Conservation (phyloP, 2,329 filamentous ascomycete species). For the Aspergillus clavatus region DNA sequence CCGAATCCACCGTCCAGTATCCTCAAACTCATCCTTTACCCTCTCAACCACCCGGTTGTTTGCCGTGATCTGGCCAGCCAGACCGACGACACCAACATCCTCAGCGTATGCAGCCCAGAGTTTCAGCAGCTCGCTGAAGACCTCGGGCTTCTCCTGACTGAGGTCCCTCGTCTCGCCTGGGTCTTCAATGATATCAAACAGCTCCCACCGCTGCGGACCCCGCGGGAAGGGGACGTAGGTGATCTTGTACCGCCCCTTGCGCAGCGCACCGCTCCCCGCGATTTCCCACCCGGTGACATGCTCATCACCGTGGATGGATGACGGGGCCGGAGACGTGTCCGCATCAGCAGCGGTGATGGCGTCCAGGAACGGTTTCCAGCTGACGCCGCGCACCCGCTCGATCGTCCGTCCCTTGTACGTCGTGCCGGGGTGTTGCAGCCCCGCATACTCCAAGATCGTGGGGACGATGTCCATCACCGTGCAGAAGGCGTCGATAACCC, state of each 20-base stretch:
- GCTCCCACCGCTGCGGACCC: constrained; percentile 53
- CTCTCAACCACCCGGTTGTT: not conserved
- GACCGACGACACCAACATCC: constrained; percentile 55
- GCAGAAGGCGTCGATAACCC: constrained; percentile 49
- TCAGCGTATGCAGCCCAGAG: constrained; percentile 56
- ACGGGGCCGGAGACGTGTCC: constrained; percentile 30
- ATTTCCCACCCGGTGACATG: constrained; percentile 56
- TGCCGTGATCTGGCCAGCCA: constrained; percentile 21
- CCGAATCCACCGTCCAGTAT: not conserved
- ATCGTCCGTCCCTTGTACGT: constrained; percentile 48
- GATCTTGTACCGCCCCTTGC: constrained; percentile 55
- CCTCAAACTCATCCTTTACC: not conserved
- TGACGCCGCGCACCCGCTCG: constrained; percentile 49
- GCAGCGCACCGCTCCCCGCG: constrained; percentile 51
- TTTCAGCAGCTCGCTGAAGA: constrained; percentile 46
- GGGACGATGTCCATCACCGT: constrained; percentile 52
- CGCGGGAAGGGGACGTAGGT: constrained; percentile 55
- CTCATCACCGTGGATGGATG: constrained; percentile 47
- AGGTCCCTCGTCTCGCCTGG: constrained; percentile 50
- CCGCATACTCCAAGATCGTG: constrained; percentile 41
- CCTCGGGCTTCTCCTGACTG: constrained; percentile 39
- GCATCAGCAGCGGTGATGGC: not conserved
- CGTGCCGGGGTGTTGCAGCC: constrained; percentile 49
- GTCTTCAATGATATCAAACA: constrained; percentile 52
- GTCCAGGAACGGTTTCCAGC: constrained; percentile 36